Conservation (phyloP, 495 filamentous ascomycete genomes). For the Penicillium chermesinum region DNA sequence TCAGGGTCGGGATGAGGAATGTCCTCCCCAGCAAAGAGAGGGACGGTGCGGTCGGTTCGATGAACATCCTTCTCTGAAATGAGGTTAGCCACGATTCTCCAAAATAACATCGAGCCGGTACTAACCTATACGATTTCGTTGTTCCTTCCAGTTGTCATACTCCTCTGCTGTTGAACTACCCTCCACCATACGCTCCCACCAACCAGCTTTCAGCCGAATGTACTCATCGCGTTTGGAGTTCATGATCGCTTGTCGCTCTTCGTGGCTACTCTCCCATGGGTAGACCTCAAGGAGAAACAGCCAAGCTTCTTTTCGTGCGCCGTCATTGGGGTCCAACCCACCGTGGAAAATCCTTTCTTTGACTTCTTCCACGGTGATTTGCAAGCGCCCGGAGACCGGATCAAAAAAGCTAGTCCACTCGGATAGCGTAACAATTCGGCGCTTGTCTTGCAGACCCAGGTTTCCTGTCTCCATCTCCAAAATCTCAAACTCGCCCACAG, state of each 20-base stretch:
- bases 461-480: constrained; percentile 73
- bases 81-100: constrained; percentile 4
- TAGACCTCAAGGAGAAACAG: constrained; percentile 87
- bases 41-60: constrained; percentile 87
- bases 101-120: constrained; percentile 1
- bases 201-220: constrained; percentile 84
- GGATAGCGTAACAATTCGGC: constrained; percentile 69
- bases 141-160: constrained; percentile 93
- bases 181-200: constrained; percentile 94
- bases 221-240: constrained; percentile 91
- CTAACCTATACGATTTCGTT: constrained; percentile 87
- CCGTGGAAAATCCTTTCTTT: constrained; percentile 97
- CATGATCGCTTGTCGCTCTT: constrained; percentile 74
- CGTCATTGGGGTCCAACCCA: constrained; percentile 81
- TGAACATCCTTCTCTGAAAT: constrained; percentile 92
- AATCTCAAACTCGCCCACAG: constrained; percentile 92
- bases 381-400: constrained; percentile 60
- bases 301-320: constrained; percentile 94
- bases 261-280: constrained; percentile 78
- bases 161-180: constrained; percentile 68
- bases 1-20: constrained; percentile 97
- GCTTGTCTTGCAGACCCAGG: constrained; percentile 62
- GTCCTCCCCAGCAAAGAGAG: constrained; percentile 92
- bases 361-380: constrained; percentile 80
- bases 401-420: constrained; percentile 93